Base-by-base conservation (phyloP, 2,329 filamentous ascomycete genomes). In the Apiospora saccharicola region DNA sequence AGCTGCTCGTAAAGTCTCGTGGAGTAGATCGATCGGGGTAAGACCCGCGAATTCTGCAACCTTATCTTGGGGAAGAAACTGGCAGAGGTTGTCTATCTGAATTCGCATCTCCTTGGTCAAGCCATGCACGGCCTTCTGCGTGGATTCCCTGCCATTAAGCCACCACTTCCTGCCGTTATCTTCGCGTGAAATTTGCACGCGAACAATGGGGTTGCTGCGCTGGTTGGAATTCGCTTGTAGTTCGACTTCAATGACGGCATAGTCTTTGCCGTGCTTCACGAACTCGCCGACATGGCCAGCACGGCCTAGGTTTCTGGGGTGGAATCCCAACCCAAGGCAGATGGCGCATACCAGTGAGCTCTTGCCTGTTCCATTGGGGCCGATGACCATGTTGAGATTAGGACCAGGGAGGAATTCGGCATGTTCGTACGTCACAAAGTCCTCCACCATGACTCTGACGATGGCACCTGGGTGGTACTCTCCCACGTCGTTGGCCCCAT, bases 311-410 rank as follows among this genome's bases (percentile, higher is more conserved):
- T 95, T 90, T 82, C 92, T 90, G 34, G 95, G 91, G 44, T 90
- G 89, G 86, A 93, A 98, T 68, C 96, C 96, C 37, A 99, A 85
- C 2, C 96, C 96, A 19, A 99, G 84, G 79, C 96, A 98, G 76
- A 99, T 97, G 64, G 96, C 96, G 83, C 96, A 99, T 61, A 99
- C 96, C 37, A 99, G 87, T 0, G 96, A 98, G 83, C 96, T 98
- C 84, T 99, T 99, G 71, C 96, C 96, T 0, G 96, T 98, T 46
- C 96, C 96, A 79, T 99, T 99, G n/a, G 96, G 96, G 0, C 96
- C 96, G 77, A 99, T 98, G 70, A 99, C 92, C 96, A 99, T 98
- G 81, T 99, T 99, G 79, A 99, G 83, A 80, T 94, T 96, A 0
- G 96, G 96, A 0, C 96, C 96, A 16, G 95, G 94, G 72, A 92